These are phyloP conservation scores for Aspergillus viridinutans DNA, from an alignment of 2,329 filamentous ascomycete species.

Conservation along the genomic window DNA sequence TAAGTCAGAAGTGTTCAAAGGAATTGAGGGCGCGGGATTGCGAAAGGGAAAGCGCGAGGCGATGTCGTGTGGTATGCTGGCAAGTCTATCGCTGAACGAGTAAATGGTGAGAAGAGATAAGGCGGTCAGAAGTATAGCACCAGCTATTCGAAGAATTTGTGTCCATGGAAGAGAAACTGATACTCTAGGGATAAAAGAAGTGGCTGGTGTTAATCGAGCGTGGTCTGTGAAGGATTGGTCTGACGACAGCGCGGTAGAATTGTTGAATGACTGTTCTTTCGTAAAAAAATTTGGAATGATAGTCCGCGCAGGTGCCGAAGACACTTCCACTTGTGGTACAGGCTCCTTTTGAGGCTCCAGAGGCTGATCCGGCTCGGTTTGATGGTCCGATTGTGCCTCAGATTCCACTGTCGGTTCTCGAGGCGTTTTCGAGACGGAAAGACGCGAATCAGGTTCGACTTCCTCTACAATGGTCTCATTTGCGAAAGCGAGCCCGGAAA, in stretches of 20 bases:
- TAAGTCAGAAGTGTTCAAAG: constrained; percentile 22
- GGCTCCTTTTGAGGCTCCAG: constrained; percentile 1
- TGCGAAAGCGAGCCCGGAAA: constrained; percentile 28
- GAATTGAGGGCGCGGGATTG: constrained; percentile 4
- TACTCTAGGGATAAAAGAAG: background rate
- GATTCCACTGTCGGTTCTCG: background rate
- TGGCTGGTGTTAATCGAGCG: background rate
- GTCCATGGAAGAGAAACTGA: background rate
- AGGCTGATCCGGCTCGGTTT: background rate
- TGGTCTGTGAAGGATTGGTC: constrained; percentile 1
- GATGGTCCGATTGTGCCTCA: constrained; percentile 1
- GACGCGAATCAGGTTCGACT: constrained; percentile 17
- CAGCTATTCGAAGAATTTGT: background rate
- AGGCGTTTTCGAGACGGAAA: constrained; percentile 3
- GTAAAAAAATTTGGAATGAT: constrained; percentile 18
- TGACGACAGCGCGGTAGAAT: background rate
- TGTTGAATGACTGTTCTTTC: constrained; percentile 4
- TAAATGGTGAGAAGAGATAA: constrained; percentile 12
- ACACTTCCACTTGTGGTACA: constrained; percentile 2
- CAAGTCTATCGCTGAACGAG: constrained; percentile 10
- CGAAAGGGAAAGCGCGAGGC: constrained; percentile 10
- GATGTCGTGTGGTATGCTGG: constrained; percentile 11
- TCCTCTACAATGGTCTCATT: constrained; percentile 29
- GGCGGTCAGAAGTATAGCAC: constrained; percentile 10
- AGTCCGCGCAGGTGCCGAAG: constrained; percentile 21